phyloP scores from a whole-genome alignment of 1,139 yeast species.

The Magnusiomyces fungicola region DNA sequence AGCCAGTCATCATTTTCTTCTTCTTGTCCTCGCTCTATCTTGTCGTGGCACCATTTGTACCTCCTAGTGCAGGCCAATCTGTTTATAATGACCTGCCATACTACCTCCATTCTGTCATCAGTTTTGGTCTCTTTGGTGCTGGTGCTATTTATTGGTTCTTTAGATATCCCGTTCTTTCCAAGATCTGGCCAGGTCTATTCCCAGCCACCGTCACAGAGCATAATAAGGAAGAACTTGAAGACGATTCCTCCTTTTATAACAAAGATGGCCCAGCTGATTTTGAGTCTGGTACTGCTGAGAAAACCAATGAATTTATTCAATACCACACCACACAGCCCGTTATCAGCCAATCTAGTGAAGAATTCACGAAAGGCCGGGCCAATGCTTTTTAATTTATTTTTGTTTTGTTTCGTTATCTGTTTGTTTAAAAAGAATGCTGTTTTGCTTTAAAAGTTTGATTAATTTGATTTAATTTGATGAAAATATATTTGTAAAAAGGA shows the following conservation, averaged over 20 bases:
- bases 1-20: conserved; percentile 59
- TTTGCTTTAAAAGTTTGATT: too few species aligned
- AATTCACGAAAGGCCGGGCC: too few species aligned
- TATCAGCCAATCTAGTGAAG: too few species aligned
- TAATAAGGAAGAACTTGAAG: neutral
- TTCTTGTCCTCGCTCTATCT: conserved; percentile 61
- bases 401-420: too few species aligned
- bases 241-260: neutral
- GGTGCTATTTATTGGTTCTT: conserved; percentile 68
- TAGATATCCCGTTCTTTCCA: conserved; percentile 58
- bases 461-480: too few species aligned
- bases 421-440: too few species aligned
- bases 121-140: conserved; percentile 67
- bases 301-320: too few species aligned
- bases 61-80: conserved; percentile 49
- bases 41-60: conserved; percentile 75
- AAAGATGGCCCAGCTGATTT: neutral
- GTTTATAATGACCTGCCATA: conserved; percentile 66
- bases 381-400: too few species aligned
- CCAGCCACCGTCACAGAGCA: neutral
- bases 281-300: too few species aligned
- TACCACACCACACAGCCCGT: too few species aligned
- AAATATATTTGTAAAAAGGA: too few species aligned
- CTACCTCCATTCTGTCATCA: conserved; percentile 75
- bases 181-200: conserved; percentile 36